phyloP scores from a whole-genome alignment of 352 stramenopile genomes.

The Pythium graminicola region DNA sequence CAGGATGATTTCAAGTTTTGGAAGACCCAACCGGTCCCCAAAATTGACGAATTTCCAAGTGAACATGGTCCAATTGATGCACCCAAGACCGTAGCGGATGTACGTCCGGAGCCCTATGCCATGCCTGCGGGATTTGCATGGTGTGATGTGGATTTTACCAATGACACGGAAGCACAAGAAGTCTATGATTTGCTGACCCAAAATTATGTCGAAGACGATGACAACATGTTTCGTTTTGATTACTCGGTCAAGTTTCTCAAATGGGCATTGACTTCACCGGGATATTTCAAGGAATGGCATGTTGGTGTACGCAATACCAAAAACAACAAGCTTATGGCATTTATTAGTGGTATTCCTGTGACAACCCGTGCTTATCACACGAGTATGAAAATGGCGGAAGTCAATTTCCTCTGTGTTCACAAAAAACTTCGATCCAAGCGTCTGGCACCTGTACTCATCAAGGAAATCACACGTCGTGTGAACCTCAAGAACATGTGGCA shows the following conservation, averaged over 20 bases:
- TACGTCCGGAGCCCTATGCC: constrained; percentile 91
- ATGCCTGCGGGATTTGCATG: constrained; percentile 96
- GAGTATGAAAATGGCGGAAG: constrained; percentile 83
- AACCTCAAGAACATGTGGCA: constrained; percentile 92
- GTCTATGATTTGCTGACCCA: constrained; percentile 95
- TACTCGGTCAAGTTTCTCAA: constrained; percentile 80
- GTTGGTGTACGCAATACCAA: constrained; percentile 90
- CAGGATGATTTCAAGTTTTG: constrained; percentile 82
- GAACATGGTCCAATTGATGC: constrained; percentile 90
- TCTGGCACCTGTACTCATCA: constrained; percentile 97
- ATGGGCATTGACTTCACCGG: constrained; percentile 92
- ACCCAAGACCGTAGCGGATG: constrained; percentile 82
- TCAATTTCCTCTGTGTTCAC: constrained; percentile 99
- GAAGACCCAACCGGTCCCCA: constrained; percentile 83
- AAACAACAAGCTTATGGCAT: constrained; percentile 92
- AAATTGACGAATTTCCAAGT: constrained; percentile 50
- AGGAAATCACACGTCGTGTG: constrained; percentile 97
- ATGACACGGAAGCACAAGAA: constrained; percentile 74
- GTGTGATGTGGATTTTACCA: constrained; percentile 85
- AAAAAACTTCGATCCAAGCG: constrained; percentile 95
- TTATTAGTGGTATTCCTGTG: constrained; percentile 95
- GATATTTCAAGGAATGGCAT: constrained; percentile 90
- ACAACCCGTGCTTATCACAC: constrained; percentile 51
- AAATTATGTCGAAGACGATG: constrained; percentile 99
- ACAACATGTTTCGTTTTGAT: constrained; percentile 95